These are phyloP conservation scores for Saposhnikovia divaricata DNA, from an alignment of 129 eudicot species.

Conservation along the genomic window DNA sequence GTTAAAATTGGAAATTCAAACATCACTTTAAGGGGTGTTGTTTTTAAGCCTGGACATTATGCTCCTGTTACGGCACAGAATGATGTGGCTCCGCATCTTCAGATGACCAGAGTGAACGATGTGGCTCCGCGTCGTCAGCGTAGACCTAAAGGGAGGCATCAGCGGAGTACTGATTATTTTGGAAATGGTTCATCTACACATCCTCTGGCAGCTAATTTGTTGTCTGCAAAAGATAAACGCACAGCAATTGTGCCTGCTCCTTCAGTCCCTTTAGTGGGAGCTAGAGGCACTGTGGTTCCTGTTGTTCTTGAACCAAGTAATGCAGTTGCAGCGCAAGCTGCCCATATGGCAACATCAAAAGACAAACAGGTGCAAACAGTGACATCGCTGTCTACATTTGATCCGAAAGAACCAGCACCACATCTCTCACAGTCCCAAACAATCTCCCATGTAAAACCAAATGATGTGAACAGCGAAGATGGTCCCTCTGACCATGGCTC, in stretches of 20 bases:
- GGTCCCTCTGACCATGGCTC: conserved; percentile 22
- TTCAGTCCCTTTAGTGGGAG: conserved; percentile 41
- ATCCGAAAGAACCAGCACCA: conserved; percentile 12
- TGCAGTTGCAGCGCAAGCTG: conserved; percentile 25
- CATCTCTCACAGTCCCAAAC: conserved; percentile 28
- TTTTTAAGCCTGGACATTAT: conserved; percentile 82
- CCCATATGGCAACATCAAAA: conserved; percentile 38
- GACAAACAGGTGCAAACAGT: conserved; percentile 47
- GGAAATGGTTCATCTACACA: conserved; percentile 19
- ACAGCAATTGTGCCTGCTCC: conserved; percentile 24
- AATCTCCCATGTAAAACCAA: conserved; percentile 30
- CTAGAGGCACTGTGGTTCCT: conserved; percentile 66
- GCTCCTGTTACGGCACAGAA: conserved; percentile 75
- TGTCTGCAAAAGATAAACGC: conserved; percentile 24
- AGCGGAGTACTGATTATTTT: conserved; percentile 14
- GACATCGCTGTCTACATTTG: neutral
- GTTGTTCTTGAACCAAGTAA: conserved; percentile 40
- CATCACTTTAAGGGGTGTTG: conserved; percentile 64
- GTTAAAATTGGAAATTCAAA: conserved; percentile 73
- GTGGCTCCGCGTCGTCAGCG: conserved; percentile 10
- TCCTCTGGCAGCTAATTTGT: conserved; percentile 9
- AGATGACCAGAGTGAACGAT: conserved; percentile 52
- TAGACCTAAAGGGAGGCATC: neutral
- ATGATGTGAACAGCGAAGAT: conserved; percentile 22
- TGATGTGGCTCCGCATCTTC: conserved; percentile 79